Evolutionary conservation across 1,284 basidiomycete genomes (phyloP).

Genomic region (Exobasidium cylindrosporum): DNA sequence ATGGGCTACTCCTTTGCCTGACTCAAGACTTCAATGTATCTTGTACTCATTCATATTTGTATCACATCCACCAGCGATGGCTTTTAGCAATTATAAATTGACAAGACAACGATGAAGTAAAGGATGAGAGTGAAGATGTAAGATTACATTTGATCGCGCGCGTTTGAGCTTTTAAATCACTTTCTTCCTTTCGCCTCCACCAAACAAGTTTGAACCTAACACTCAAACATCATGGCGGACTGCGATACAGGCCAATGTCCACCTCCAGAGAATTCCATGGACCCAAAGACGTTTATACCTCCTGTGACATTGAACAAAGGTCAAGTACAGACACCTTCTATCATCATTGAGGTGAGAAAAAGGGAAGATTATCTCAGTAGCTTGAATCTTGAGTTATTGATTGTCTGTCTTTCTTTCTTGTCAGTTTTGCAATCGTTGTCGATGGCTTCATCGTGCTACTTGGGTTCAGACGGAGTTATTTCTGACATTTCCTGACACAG

Average conservation of each 20-base stretch:
- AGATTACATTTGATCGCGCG: too few relatives aligned
- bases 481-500: slow-evolving; percentile 16
- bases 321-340: neutral
- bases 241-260: slow-evolving; percentile 6
- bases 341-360: slow-evolving; percentile 7
- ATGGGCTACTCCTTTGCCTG: neutral
- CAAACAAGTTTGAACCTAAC: too few relatives aligned
- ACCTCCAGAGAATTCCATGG: neutral
- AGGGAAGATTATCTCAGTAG: neutral
- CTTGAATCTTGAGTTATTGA: too few relatives aligned
- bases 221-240: slow-evolving; percentile 2
- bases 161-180: too few relatives aligned
- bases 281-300: neutral
- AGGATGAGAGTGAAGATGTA: too few relatives aligned
- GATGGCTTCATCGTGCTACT: slow-evolving; percentile 22
- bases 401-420: neutral
- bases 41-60: too few relatives aligned
- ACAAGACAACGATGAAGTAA: too few relatives aligned
- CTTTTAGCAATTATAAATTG: too few relatives aligned
- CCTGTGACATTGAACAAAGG: neutral
- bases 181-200: too few relatives aligned
- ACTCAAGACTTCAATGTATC: too few relatives aligned
- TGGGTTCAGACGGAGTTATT: slow-evolving; percentile 25
- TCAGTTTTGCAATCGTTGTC: slow-evolving; percentile 24
- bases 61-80: too few relatives aligned